Conservation (phyloP, 495 filamentous ascomycete genomes). For the Penicillium robsamsonii region DNA sequence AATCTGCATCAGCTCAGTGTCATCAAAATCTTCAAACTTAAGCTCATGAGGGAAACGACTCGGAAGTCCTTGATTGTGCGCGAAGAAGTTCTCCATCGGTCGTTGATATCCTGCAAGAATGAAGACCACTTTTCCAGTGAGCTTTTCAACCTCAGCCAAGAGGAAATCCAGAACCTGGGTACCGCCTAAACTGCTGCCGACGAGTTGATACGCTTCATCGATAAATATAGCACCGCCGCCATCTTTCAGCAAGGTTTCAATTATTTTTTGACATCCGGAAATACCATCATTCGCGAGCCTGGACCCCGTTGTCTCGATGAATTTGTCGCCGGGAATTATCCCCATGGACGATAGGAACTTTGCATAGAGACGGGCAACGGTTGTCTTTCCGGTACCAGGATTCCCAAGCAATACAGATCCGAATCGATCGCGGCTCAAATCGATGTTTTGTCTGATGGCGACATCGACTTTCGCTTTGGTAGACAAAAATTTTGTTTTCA, state of each 20-base stretch:
- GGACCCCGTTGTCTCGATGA: constrained; percentile 69
- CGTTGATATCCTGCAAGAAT: constrained; percentile 75
- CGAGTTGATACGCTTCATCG: constrained; percentile 76
- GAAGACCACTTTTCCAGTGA: constrained; percentile 71
- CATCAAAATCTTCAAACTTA: constrained; percentile 67
- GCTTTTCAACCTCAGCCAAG: constrained; percentile 72
- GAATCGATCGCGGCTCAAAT: constrained; percentile 59
- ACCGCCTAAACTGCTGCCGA: constrained; percentile 47
- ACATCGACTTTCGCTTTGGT: constrained; percentile 71
- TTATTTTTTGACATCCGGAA: constrained; percentile 49
- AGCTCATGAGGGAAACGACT: constrained; percentile 69
- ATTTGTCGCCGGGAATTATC: constrained; percentile 48
- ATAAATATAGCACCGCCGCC: constrained; percentile 70
- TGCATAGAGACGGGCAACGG: constrained; percentile 74
- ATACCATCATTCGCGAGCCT: constrained; percentile 64
- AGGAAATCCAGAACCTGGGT: constrained; percentile 68
- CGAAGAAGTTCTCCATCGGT: constrained; percentile 78
- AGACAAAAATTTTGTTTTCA: constrained; percentile 60
- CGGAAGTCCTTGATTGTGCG: constrained; percentile 70
- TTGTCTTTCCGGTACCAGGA: constrained; percentile 84
- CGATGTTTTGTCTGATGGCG: constrained; percentile 51
- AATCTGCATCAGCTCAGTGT: constrained; percentile 61
- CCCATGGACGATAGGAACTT: constrained; percentile 62
- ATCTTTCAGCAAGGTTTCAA: constrained; percentile 53
- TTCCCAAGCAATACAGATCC: constrained; percentile 69